Conservation (phyloP, 1,139 yeast genomes). For the Hanseniaspora sp. region DNA sequence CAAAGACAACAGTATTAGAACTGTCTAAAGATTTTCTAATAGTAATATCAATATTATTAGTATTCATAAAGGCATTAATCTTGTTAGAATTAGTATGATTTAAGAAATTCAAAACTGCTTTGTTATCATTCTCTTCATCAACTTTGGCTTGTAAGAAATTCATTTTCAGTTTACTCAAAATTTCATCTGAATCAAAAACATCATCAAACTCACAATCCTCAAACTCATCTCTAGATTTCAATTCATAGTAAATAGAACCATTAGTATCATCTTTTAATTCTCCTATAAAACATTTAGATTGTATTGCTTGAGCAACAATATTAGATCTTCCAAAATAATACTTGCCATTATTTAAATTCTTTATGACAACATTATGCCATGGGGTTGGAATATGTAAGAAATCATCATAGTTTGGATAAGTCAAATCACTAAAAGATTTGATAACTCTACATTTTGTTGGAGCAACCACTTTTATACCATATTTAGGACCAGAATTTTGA, state of each 20-base stretch:
- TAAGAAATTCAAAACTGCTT: neutral
- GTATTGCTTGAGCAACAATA: conserved; percentile 30
- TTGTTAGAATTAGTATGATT: neutral
- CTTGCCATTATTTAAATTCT: conserved; percentile 29
- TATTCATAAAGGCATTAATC: neutral
- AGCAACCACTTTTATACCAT: conserved; percentile 42
- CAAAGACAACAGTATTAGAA: neutral
- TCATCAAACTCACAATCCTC: conserved; percentile 5
- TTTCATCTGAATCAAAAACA: neutral
- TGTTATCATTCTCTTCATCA: neutral
- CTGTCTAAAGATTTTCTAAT: neutral
- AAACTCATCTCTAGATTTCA: neutral
- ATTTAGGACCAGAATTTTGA: conserved; percentile 47
- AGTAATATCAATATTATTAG: neutral
- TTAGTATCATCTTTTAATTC: conserved; percentile 25
- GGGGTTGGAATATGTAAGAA: conserved; percentile 55
- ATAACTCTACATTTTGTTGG: conserved; percentile 36
- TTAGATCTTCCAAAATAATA: conserved; percentile 31
- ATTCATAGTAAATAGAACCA: neutral
- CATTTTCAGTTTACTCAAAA: neutral
- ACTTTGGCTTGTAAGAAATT: neutral
- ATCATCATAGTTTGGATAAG: conserved; percentile 36
- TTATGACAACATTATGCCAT: conserved; percentile 51
- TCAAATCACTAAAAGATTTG: conserved; percentile 30
- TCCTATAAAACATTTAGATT: conserved; percentile 28